phyloP scores from a whole-genome alignment of 1,139 yeast species.

The Taphrina flavorubra region DNA sequence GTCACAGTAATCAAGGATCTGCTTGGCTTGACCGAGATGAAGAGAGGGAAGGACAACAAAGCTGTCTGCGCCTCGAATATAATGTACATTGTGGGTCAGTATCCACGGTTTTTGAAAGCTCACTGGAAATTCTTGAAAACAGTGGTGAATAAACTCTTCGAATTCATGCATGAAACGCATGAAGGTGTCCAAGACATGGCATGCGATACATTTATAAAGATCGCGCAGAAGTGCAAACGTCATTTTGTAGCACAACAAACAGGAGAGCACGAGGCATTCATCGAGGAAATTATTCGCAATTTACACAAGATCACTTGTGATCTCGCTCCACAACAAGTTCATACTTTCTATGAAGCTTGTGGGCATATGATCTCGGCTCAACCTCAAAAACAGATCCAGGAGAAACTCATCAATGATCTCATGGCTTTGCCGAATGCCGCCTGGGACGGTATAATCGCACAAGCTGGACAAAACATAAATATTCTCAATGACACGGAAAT shows the following conservation, averaged over 20 bases:
- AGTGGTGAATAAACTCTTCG: slow-evolving; percentile 91
- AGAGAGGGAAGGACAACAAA: slow-evolving; percentile 95
- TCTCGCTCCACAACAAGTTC: slow-evolving; percentile 95
- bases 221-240: slow-evolving; percentile 90
- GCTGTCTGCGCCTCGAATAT: slow-evolving; percentile 99
- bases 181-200: slow-evolving; percentile 98
- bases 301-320: slow-evolving; percentile 88
- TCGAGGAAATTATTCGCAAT: slow-evolving; percentile 82
- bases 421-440: slow-evolving; percentile 84
- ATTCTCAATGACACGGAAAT: slow-evolving; percentile 81
- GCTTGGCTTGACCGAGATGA: slow-evolving; percentile 89
- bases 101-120: slow-evolving; percentile 94
- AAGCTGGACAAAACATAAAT: slow-evolving; percentile 88
- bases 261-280: slow-evolving; percentile 89
- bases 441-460: slow-evolving; percentile 86
- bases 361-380: slow-evolving; percentile 93
- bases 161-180: slow-evolving; percentile 98
- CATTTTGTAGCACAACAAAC: slow-evolving; percentile 90
- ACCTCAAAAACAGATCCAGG: slow-evolving; percentile 66
- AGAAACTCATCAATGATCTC: slow-evolving; percentile 72
- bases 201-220: slow-evolving; percentile 96
- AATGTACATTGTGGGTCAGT: slow-evolving; percentile 99
- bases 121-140: slow-evolving; percentile 98
- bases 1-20: slow-evolving; percentile 92
- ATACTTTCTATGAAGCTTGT: slow-evolving; percentile 96